These are phyloP conservation scores for Tolypocladium sp. DNA, from an alignment of 2,329 filamentous ascomycete species.

Conservation along the genomic window DNA sequence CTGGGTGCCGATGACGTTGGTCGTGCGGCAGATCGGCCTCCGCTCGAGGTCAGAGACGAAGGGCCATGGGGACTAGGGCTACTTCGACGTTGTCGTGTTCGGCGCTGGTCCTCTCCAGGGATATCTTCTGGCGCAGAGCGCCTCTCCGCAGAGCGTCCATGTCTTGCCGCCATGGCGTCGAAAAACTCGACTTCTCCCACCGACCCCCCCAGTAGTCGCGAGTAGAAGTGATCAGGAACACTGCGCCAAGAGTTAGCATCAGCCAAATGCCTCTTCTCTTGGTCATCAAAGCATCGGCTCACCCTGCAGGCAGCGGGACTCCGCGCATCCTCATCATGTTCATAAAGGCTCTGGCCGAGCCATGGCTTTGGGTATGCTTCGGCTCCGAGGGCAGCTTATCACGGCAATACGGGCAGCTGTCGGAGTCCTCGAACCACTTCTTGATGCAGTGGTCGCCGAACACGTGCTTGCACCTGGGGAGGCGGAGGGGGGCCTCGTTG, in stretches of 20 bases:
- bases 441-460: conserved; percentile 58
- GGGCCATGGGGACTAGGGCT: not conserved
- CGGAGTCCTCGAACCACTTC: conserved; percentile 55
- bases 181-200: conserved; percentile 7
- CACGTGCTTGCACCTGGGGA: conserved; percentile 54
- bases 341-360: conserved; percentile 17
- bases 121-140: conserved; percentile 18
- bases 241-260: not conserved
- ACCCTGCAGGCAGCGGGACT: conserved; percentile 12
- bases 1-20: not conserved
- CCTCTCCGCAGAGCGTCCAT: conserved; percentile 9
- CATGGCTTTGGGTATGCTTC: conserved; percentile 8
- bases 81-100: conserved; percentile 17
- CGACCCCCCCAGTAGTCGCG: conserved; percentile 7
- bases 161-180: conserved; percentile 7
- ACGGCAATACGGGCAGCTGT: conserved; percentile 56
- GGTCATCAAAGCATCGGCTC: not conserved
- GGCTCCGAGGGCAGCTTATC: conserved; percentile 48
- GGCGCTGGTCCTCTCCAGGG: conserved; percentile 14
- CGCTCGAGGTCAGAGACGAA: not conserved
- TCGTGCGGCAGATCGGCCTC: not conserved
- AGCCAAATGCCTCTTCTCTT: not conserved
- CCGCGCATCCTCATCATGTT: conserved; percentile 20
- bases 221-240: conserved; percentile 12
- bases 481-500: conserved; percentile 44